Conservation (phyloP, 768 basidiomycete genomes). For the Amanita inopinata region DNA sequence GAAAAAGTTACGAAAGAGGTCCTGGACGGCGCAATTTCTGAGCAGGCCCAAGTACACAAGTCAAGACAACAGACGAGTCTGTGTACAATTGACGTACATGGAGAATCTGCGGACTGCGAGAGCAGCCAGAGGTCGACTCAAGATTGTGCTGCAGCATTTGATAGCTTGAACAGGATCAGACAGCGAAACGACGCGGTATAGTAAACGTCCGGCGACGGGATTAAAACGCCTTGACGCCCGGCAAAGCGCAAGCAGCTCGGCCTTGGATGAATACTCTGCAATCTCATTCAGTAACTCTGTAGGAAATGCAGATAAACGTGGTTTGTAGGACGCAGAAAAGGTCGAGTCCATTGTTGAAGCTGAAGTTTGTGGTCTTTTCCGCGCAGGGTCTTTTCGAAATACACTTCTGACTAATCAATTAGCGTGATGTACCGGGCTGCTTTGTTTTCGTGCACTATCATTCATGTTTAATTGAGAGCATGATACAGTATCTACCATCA, state of each 20-base stretch:
- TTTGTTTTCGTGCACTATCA: too few species aligned
- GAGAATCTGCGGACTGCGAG: conserved; percentile 6
- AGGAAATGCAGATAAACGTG: conserved; percentile 9
- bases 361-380: too few species aligned
- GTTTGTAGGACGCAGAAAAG: not conserved
- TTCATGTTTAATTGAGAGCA: too few species aligned
- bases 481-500: conserved; percentile 13
- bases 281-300: conserved; percentile 14
- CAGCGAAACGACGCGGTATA: conserved; percentile 12
- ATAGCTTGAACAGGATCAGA: conserved; percentile 2
- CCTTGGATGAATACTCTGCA: not conserved
- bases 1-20: conserved; percentile 11
- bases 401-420: too few species aligned
- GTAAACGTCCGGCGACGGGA: conserved; percentile 10
- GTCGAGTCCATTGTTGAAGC: too few species aligned
- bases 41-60: conserved; percentile 6
- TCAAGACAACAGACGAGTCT: conserved; percentile 3
- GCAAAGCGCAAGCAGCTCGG: conserved; percentile 12
- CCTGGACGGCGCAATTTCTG: conserved; percentile 5
- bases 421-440: too few species aligned
- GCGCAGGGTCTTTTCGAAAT: too few species aligned
- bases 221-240: conserved; percentile 10
- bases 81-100: conserved; percentile 6
- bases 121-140: conserved; percentile 3
- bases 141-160: conserved; percentile 7